A percentile compares a stretch with the other conserved stretches of the same genome.
phyloP scores from a whole-genome alignment of 331 rosid species.

The Rosa hybrid region DNA sequence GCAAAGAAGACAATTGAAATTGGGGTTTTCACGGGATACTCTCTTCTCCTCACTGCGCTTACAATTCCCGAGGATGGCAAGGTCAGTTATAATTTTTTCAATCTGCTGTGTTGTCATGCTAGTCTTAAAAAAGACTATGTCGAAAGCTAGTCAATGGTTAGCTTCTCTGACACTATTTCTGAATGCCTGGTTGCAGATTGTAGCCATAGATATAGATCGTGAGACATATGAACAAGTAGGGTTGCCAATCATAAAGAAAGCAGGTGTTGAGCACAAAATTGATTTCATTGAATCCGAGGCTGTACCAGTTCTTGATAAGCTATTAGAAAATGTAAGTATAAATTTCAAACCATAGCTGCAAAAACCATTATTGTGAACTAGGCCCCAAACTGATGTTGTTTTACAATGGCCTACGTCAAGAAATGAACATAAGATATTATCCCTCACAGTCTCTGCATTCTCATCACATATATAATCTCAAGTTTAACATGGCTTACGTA shows the following conservation, averaged over 20 bases:
- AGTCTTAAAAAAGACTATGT: neutral
- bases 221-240: constrained; percentile 43
- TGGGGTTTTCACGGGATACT: constrained; percentile 58
- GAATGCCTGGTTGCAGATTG: constrained; percentile 33
- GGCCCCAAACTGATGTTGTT: too few species aligned
- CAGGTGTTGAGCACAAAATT: constrained; percentile 58
- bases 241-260: constrained; percentile 50
- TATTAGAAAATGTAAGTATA: constrained; percentile 12
- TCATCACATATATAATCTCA: neutral
- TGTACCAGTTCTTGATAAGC: constrained; percentile 39
- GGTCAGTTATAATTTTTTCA: constrained; percentile 21
- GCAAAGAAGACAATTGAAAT: constrained; percentile 55
- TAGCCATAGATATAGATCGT: constrained; percentile 26
- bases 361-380: too few species aligned
- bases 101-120: neutral
- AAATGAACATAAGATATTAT: too few species aligned
- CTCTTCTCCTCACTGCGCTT: constrained; percentile 58
- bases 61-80: constrained; percentile 48
- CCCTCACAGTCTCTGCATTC: neutral
- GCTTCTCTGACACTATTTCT: too few species aligned
- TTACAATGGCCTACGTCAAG: too few species aligned
- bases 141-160: neutral
- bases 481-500: neutral
- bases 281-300: constrained; percentile 50
- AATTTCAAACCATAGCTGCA: too few species aligned